Percentiles rank a stretch among this genome's conserved stretches.
These are phyloP conservation scores for Plectranthus barbatus DNA, from an alignment of 257 asterid species.

Conservation along the genomic window DNA sequence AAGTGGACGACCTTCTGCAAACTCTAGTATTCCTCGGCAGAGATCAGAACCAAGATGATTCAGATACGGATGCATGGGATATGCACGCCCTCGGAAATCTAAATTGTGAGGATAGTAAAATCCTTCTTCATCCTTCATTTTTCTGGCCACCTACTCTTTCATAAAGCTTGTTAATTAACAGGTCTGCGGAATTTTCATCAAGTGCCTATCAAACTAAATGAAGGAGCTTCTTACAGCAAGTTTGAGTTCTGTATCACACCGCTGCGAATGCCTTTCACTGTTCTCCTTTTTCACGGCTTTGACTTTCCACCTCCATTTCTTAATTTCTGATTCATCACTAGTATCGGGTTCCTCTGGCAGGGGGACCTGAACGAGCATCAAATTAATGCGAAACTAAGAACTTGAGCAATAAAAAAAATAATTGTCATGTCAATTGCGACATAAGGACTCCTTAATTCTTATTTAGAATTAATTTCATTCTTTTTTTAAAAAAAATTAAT, in stretches of 20 bases:
- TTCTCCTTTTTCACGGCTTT: conserved; percentile 60
- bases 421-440: too few relatives aligned
- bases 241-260: conserved; percentile 93
- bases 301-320: conserved; percentile 89
- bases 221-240: conserved; percentile 66
- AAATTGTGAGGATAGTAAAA: conserved; percentile 93
- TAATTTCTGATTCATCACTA: conserved; percentile 62
- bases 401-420: conserved; percentile 1
- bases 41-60: conserved; percentile 97
- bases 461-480: too few relatives aligned
- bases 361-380: conserved; percentile 46
- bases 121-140: conserved; percentile 97
- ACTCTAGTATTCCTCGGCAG: conserved; percentile 90
- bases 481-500: too few relatives aligned
- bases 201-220: conserved; percentile 1
- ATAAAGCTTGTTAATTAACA: conserved; percentile 10
- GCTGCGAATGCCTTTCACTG: conserved; percentile 85
- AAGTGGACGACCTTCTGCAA: conserved; percentile 95
- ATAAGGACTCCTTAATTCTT: too few relatives aligned
- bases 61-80: conserved; percentile 98
- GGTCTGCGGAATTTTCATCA: neutral
- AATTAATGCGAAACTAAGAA: neutral
- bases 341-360: conserved; percentile 79
- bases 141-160: conserved; percentile 82
- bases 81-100: conserved; percentile 98